Evolutionary conservation across 2,329 filamentous ascomycete species (phyloP), one percentile per base, ranked within the genome.

Genomic region (Cladobotryum mycophilum): DNA sequence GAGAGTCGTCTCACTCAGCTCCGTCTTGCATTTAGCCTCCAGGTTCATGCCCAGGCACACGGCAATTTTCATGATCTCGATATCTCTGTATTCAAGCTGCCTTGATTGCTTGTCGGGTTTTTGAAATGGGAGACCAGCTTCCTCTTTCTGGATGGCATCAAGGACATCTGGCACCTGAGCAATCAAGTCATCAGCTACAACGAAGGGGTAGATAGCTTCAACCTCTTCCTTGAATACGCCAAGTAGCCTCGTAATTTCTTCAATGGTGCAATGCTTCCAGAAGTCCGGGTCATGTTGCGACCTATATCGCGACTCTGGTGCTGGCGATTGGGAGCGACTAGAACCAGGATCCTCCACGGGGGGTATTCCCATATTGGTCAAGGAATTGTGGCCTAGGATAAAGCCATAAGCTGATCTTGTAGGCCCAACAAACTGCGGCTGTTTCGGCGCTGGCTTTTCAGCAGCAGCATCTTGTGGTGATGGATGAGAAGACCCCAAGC

Each of bases 141-240:
- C n/a, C 13, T 20, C 25, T 1, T 49, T 47, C 0, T 61, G 57
- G 2, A 65, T 58, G 2, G 56, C 49, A 14, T 56, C 47, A 1
- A 69, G 43, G 11, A 69, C 64, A 6, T 63, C 57, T 4, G 59
- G 49, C 0, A 62, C 58, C 1, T 56, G 55, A 1, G 55, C 49
- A 0, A 61, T 57, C 1, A 68, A 58, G 7, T 64, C 60, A 3
- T 54, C 54, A 0, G 60, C 65, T 13, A 67, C 62, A 2, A 64
- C 60, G 33, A 66, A 69, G 0, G 67, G 67, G 34, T 69, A 68
- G 0, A 70, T 61, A 0, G 62, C 62, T 18, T 70, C 70, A 18
- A 70, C 62, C 40, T 71, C 69, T 37, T 72, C 70, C n/a, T 67
- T 62, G 22, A 67, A 72, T 4, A 67, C 62, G 7, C 63, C 57